Evolutionary conservation across 1,139 yeast genomes (phyloP).

Genomic region (Zygosaccharomyces pseudobailii): DNA sequence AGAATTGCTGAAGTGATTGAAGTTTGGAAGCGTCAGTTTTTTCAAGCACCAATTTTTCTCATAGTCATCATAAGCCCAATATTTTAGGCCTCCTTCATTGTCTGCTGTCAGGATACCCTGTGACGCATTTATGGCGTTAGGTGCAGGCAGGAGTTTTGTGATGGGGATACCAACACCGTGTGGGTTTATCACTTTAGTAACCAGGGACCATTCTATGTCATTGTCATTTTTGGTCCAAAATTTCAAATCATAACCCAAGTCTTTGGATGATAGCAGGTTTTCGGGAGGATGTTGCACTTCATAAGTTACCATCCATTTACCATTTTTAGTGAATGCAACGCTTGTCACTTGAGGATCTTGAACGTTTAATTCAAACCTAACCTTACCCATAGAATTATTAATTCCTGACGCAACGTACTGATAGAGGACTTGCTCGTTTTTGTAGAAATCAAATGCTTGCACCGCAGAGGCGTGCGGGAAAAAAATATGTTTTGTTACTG

Average conservation of each 20-base stretch:
- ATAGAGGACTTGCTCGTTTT: constrained; percentile 68
- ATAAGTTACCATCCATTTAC: constrained; percentile 87
- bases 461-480: constrained; percentile 69
- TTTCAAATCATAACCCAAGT: constrained; percentile 66
- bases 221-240: constrained; percentile 61
- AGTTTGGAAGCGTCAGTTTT: constrained; percentile 31
- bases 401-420: constrained; percentile 72
- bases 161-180: constrained; percentile 67
- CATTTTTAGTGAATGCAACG: constrained; percentile 63
- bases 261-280: constrained; percentile 62
- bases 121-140: constrained; percentile 40
- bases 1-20: constrained; percentile 36
- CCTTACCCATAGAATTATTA: constrained; percentile 70
- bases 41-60: constrained; percentile 36
- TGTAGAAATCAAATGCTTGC: constrained; percentile 69
- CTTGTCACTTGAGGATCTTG: constrained; percentile 66
- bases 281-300: constrained; percentile 69
- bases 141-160: constrained; percentile 52
- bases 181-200: constrained; percentile 79
- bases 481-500: constrained; percentile 62
- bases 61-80: constrained; percentile 61
- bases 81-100: constrained; percentile 75
- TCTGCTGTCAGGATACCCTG: constrained; percentile 72
- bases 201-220: constrained; percentile 59
- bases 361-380: constrained; percentile 63